Evolutionary conservation across 2,329 filamentous ascomycete species (phyloP).

Genomic region (Colletotrichum sp.): DNA sequence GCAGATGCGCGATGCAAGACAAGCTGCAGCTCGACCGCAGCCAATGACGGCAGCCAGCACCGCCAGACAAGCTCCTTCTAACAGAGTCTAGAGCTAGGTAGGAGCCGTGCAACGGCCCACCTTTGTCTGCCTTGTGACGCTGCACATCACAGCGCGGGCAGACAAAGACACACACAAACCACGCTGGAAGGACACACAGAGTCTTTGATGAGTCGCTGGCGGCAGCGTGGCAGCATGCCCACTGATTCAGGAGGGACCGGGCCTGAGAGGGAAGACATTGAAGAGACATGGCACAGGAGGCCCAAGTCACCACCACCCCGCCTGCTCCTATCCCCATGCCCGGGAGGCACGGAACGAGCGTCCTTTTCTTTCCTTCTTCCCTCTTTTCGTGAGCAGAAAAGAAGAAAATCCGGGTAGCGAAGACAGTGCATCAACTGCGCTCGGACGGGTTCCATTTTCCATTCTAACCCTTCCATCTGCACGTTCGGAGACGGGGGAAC

Average conservation of each 20-base stretch:
- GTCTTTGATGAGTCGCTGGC: neutral
- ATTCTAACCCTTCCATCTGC: neutral
- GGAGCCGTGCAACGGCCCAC: neutral
- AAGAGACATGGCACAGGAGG: neutral
- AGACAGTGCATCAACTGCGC: constrained; percentile 8
- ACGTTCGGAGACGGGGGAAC: neutral
- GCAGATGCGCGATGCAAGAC: neutral
- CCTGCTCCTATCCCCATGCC: neutral
- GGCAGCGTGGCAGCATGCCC: neutral
- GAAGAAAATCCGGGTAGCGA: neutral
- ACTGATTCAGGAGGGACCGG: neutral
- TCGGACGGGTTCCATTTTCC: neutral
- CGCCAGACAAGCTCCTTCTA: neutral
- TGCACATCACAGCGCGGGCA: neutral
- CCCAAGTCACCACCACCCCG: neutral
- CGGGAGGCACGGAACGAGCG: neutral
- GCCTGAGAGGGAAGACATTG: neutral
- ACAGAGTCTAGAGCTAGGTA: neutral
- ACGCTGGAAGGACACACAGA: neutral
- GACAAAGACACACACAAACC: neutral
- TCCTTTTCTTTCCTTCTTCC: neutral
- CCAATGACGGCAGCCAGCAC: neutral
- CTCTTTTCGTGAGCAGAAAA: neutral
- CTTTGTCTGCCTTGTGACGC: neutral
- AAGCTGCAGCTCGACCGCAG: neutral